phyloP scores from a whole-genome alignment of 148 eudicot species.

The Chenopodium berlandieri region DNA sequence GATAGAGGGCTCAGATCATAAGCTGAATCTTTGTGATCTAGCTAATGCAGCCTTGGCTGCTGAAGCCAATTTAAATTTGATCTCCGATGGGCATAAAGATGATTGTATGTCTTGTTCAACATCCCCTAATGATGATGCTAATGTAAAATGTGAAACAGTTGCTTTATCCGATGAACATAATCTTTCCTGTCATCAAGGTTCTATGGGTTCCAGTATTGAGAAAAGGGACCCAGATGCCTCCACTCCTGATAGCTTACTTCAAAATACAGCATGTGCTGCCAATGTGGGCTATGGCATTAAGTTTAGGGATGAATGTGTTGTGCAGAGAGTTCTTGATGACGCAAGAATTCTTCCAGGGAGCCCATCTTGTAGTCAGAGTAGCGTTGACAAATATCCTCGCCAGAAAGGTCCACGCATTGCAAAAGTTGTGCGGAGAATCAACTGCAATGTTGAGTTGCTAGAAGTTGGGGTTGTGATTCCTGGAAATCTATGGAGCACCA shows the following conservation, averaged over 20 bases:
- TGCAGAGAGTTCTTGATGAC: constrained; percentile 40
- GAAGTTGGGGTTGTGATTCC: constrained; percentile 60
- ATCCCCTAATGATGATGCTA: constrained; percentile 34
- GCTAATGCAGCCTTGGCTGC: constrained; percentile 44
- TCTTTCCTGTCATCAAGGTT: constrained; percentile 34
- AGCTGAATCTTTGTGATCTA: constrained; percentile 33
- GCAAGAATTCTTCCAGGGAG: constrained; percentile 44
- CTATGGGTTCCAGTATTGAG: constrained; percentile 29
- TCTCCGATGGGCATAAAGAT: constrained; percentile 34
- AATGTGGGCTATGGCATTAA: constrained; percentile 36
- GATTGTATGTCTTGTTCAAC: constrained; percentile 37
- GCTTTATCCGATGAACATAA: constrained; percentile 31
- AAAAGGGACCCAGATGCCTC: constrained; percentile 34
- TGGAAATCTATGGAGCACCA: constrained; percentile 75
- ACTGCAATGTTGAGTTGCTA: constrained; percentile 71
- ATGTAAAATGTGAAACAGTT: constrained; percentile 31
- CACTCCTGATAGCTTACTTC: constrained; percentile 30
- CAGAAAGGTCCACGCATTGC: constrained; percentile 95
- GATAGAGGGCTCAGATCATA: constrained; percentile 32
- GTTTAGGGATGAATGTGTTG: constrained; percentile 33
- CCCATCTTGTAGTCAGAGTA: constrained; percentile 56
- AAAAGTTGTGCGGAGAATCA: constrained; percentile 80
- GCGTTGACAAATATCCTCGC: constrained; percentile 51
- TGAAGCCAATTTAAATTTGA: constrained; percentile 34
- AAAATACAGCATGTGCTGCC: constrained; percentile 33